These are phyloP conservation scores for Lactifluus volemus DNA, from an alignment of 768 basidiomycete genomes.

Conservation along the genomic window DNA sequence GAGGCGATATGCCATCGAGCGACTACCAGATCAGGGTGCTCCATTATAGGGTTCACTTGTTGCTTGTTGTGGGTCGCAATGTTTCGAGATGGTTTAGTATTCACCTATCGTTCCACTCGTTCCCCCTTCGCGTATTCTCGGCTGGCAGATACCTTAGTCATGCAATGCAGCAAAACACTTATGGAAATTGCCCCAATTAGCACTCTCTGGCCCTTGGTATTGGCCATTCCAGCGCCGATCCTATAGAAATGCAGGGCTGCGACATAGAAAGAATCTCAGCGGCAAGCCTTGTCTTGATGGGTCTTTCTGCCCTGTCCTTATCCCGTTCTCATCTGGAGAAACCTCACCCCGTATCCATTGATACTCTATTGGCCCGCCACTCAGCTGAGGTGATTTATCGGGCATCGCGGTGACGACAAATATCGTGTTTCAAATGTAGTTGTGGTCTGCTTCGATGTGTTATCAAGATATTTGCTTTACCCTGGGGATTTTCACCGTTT, in stretches of 20 bases:
- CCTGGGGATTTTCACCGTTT: neutral
- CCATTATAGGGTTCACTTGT: constrained; percentile 29
- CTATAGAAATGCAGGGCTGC: neutral
- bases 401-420: neutral
- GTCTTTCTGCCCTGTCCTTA: neutral
- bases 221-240: neutral
- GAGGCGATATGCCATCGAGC: constrained; percentile 87
- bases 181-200: no score
- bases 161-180: neutral
- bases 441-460: neutral
- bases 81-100: neutral
- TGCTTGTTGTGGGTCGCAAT: neutral
- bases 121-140: constrained; percentile 15
- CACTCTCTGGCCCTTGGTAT: neutral
- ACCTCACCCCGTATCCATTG: neutral
- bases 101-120: neutral
- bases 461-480: neutral
- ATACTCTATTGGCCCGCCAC: neutral
- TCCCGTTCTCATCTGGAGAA: neutral
- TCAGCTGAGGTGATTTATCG: neutral
- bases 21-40: constrained; percentile 89
- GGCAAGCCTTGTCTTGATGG: neutral
- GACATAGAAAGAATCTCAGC: neutral
- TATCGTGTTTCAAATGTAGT: neutral
- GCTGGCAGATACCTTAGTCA: neutral